Base-by-base conservation (phyloP, 345 rosid genomes). In the Turritis glabra region DNA sequence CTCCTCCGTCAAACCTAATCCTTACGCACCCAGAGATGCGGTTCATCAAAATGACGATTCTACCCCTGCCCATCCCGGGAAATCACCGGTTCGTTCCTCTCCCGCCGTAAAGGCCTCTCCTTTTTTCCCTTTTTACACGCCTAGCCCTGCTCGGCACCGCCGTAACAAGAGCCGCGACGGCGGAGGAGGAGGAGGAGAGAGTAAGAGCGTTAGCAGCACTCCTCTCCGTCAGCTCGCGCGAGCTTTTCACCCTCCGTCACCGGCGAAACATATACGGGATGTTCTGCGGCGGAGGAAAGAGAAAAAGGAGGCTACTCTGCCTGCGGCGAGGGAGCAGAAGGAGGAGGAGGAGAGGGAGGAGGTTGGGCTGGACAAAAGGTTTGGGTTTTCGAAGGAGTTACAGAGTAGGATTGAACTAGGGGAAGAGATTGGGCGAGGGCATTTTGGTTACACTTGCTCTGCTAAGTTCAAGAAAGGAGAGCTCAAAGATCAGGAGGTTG, bases 381-480 rank as follows among this genome's bases (percentile, higher is more conserved):
- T 96, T 46, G 98, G 98, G 44, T 96, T 89, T 54, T 90, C 99
- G 0, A 89, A 85, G 70, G 92, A 92, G 69, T 74, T 96, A 55
- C 80, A 65, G 30, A 88, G 86, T 67, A 84, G 67, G 70, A 56
- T 87, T 53, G 99, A 92, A 60, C 55, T 92, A 8, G 96, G 94
- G 27, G 90, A 86, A 30, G 99, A 92, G 75, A 92, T 92, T 50
- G 99, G 99, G 51, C 71, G 99, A 76, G 99, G 99, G 29, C 99
- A 96, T 87, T 92, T 89, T 79, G 99, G 99, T 60, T 92, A 88
- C 63, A 92, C 99, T 74, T 92, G 99, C 70, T 85, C 90, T 72
- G 99, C 97, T 17, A 89, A 67, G 83, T 92, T 85, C 80, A 96
- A 87, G 86, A 92, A 90, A 79, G 98, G 99, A 54, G 95, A 87